phyloP scores from a whole-genome alignment of 1,139 yeast species.

The Zygosaccharomyces sapae region DNA sequence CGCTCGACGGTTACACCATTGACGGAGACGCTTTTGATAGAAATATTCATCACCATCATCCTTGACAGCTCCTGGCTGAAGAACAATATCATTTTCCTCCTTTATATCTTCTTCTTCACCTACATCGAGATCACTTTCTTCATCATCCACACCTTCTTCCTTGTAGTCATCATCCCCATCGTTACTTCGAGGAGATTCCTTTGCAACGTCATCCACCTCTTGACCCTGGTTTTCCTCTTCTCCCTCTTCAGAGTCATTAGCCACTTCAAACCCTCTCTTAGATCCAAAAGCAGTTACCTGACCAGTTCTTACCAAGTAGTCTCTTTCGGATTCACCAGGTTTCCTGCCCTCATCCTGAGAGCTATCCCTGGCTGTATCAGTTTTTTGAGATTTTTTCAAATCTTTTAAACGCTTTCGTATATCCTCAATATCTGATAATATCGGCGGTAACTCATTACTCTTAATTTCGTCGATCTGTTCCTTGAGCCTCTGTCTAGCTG shows the following conservation, averaged over 20 bases:
- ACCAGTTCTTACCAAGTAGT: conserved; percentile 81
- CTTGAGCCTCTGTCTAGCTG: conserved; percentile 54
- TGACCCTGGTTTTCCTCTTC: no score
- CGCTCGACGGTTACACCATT: conserved; percentile 54
- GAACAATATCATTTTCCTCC: conserved; percentile 7
- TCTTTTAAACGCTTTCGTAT: conserved; percentile 53
- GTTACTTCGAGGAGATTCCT: conserved; percentile 14
- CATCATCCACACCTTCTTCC: conserved; percentile 8
- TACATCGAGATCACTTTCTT: conserved; percentile 7
- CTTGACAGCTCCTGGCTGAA: conserved; percentile 27
- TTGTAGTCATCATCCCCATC: conserved; percentile 17
- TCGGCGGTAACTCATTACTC: conserved; percentile 49
- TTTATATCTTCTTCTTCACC: conserved; percentile 5
- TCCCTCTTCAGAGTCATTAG: conserved; percentile 18
- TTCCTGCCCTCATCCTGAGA: conserved; percentile 36
- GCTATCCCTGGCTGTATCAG: conserved; percentile 19
- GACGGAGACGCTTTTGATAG: conserved; percentile 54
- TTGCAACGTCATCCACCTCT: conserved; percentile 17
- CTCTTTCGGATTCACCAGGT: conserved; percentile 73
- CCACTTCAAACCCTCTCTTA: conserved; percentile 48
- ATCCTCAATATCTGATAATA: conserved; percentile 60
- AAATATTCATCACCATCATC: conserved; percentile 78
- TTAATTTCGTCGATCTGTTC: conserved; percentile 54
- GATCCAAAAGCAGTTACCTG: conserved; percentile 92
- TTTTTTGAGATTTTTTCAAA: conserved; percentile 24